Percentiles rank a stretch among this genome's conserved stretches.
Evolutionary conservation across 2,329 filamentous ascomycete genomes (phyloP).

Genomic region (Elsinoe perseae): DNA sequence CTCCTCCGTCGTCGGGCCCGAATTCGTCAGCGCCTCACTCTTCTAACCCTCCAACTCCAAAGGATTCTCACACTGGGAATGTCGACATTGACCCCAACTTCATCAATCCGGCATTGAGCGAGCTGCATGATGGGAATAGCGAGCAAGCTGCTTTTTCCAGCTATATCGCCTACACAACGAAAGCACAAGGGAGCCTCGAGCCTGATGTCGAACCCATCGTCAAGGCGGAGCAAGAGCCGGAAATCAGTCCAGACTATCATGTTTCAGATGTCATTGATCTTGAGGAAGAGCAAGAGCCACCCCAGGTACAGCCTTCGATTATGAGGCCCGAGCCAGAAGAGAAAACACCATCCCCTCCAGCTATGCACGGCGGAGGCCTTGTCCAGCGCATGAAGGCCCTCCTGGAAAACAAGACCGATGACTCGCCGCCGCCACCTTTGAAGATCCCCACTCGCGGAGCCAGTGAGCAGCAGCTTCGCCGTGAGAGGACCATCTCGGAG

Average conservation of each 20-base stretch:
- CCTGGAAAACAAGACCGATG: conserved; percentile 32
- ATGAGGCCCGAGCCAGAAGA: background rate
- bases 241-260: conserved; percentile 20
- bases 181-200: conserved; percentile 16
- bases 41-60: conserved; percentile 35
- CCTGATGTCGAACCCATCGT: conserved; percentile 2
- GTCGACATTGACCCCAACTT: conserved; percentile 28
- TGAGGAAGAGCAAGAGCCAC: conserved; percentile 18
- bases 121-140: conserved; percentile 30
- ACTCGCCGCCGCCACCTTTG: background rate
- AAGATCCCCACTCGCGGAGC: conserved; percentile 2
- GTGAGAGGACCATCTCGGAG: conserved; percentile 18
- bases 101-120: conserved; percentile 21
- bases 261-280: conserved; percentile 29
- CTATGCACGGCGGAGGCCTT: conserved; percentile 32
- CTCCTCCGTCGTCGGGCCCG: conserved; percentile 38
- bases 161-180: conserved; percentile 31
- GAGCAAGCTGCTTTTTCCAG: conserved; percentile 30
- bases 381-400: conserved; percentile 37
- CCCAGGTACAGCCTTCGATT: background rate
- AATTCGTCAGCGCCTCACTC: conserved; percentile 35
- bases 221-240: background rate
- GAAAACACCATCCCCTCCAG: conserved; percentile 21
- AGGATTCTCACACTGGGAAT: conserved; percentile 30
- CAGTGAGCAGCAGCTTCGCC: conserved; percentile 7